Base-by-base conservation (phyloP, 2,329 filamentous ascomycete species). In the Penicillium hordei region DNA sequence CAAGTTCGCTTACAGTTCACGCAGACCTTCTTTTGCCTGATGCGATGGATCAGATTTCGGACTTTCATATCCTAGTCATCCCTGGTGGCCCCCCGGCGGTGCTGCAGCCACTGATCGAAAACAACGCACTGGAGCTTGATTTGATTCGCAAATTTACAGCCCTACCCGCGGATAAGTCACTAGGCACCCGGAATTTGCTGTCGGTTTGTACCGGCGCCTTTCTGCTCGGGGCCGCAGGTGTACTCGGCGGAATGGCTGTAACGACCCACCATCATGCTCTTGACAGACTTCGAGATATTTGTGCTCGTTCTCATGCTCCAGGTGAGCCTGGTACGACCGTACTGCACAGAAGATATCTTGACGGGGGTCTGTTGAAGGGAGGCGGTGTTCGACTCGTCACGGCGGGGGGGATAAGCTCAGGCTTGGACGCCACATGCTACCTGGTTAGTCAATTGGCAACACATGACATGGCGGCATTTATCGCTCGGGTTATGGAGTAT, bases 341-440 rank as follows among this genome's bases (percentile, higher is more conserved):
- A 10, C 38, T 61, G 33, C 60, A 66, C 46, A 62, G 53, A 48
- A 60, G 67, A 49, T 69, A 65, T 48, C 34, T 64, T 19, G 61
- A 69, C 44, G 62, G 62, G 1, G 65, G 65, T 9, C 40, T 51
- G 13, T 17, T 66, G 19, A 53, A 55, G 17, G 58, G 61, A 8
- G 82, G 82, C 60, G 83, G 84, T 21, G 77, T 87, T 74, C 78
- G 90, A 63, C 87, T 96, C 64, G 87, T 96, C 70, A 96, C 91
- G 63, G 84, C 85, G 64, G 90, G 90, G 65, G 91, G 91, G 64
- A 82, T 91, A 66, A 89, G 87, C 72, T 87, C 89, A 76, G 91
- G 91, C 72, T 80, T 95, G 55, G 91, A 96, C 81, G 91, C 91
- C 55, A 82, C 88, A 66, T 79, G 95, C 78, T 94, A 96, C 79